These are phyloP conservation scores for Mucuna pruriens DNA, from an alignment of 306 rosid species.

Conservation along the genomic window DNA sequence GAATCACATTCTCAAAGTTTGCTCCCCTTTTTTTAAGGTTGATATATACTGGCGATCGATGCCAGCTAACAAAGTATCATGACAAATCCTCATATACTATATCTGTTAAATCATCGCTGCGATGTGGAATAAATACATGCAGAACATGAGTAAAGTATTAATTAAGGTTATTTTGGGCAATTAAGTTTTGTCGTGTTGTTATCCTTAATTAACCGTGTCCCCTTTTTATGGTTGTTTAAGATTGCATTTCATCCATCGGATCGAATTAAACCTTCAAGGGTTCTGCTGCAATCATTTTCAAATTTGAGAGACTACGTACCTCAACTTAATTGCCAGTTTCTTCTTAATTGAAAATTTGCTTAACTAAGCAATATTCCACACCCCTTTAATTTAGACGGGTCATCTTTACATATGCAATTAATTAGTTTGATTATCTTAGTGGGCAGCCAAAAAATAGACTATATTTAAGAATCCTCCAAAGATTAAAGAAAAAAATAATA, in stretches of 20 bases:
- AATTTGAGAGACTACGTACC: constrained; percentile 57
- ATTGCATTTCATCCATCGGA: constrained; percentile 41
- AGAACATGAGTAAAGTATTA: not conserved
- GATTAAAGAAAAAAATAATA: not conserved
- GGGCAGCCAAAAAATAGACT: constrained; percentile 19
- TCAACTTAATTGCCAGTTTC: constrained; percentile 40
- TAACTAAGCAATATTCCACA: constrained; percentile 37
- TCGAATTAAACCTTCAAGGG: constrained; percentile 36
- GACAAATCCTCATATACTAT: constrained; percentile 18
- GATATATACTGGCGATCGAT: not conserved
- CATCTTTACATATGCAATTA: constrained; percentile 45
- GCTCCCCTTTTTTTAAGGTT: constrained; percentile 12
- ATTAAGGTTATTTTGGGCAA: constrained; percentile 35
- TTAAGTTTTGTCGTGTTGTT: constrained; percentile 19
- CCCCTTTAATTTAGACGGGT: constrained; percentile 44
- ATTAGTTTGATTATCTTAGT: constrained; percentile 42
- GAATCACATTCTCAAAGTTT: constrained; percentile 29
- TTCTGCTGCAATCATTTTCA: constrained; percentile 47
- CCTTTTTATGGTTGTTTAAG: constrained; percentile 34
- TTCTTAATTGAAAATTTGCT: constrained; percentile 39
- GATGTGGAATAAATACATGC: not conserved
- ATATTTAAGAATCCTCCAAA: not conserved
- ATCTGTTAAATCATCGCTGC: constrained; percentile 32
- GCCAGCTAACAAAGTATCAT: constrained; percentile 29
- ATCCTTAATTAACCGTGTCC: not conserved